Base-by-base conservation (phyloP, 345 rosid species). In the Eucalyptus paniculata region DNA sequence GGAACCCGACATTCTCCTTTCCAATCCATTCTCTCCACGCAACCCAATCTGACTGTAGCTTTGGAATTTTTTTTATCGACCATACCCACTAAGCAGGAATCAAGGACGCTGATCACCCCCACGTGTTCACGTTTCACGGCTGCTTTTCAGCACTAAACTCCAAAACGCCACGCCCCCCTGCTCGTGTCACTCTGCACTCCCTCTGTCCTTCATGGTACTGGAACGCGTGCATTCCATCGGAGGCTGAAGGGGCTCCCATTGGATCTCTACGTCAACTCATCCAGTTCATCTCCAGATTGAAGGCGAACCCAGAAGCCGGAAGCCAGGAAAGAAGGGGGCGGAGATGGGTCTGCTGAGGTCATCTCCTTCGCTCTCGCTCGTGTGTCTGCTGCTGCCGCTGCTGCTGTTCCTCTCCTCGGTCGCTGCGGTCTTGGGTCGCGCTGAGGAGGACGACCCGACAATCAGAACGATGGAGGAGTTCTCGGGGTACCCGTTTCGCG, bases 401-500 rank as follows among this genome's bases (percentile, higher is more conserved):
- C 89, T 88, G 91, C 87, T 89, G 56, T 54, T 88, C 85, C 91
- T 90, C 77, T 87, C 86, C 50, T 88, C 88, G 51, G 50, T 83
- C 80, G 83, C 96, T 88, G 90, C 93, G 86, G 90, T 60, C 91
- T 90, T 62, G 62, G 94, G 94, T 87, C 90, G 89, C 89, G 69
- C 90, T 42, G 91, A 93, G 93, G 95, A 6, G 16, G 83, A 90
- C 42, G 97, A 92, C 93, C 94, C 97, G 34, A 93, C 96, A 28
- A 91, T 90, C 86, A 92, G 86, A 93, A 96, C 96, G 50, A 95
- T 96, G 98, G 96, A 96, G 88, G 98, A 93, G 77, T 97, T 97
- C 93, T 96, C 99, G 10, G 99, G 99, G 16, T 96, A 96, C 93
- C 95, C 97, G 44, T 86, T 97, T 89, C 94, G 92, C 87, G 98